Evolutionary conservation across 768 basidiomycete species (phyloP).

Genomic region (Collybia nuda): DNA sequence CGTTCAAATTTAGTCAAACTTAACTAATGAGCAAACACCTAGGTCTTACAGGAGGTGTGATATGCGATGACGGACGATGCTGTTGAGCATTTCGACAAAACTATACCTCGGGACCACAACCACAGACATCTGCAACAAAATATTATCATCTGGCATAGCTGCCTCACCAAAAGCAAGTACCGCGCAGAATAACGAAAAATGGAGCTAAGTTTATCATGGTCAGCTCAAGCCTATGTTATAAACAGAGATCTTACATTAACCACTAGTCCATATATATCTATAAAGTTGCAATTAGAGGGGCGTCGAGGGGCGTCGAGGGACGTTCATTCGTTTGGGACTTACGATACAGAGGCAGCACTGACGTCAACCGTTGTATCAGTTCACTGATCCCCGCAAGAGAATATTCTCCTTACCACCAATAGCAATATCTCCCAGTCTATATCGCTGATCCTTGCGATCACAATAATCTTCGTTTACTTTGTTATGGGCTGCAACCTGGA

Average conservation of each 20-base stretch:
- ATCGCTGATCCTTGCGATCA: slow-evolving; percentile 46
- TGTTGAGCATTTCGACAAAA: slow-evolving; percentile 59
- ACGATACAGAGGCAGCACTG: slow-evolving; percentile 67
- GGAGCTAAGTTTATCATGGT: slow-evolving; percentile 38
- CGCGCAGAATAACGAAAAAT: slow-evolving; percentile 53
- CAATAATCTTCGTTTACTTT: slow-evolving; percentile 45
- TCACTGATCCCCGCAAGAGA: too few species aligned
- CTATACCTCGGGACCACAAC: slow-evolving; percentile 65
- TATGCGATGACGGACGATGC: slow-evolving; percentile 59
- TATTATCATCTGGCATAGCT: too few species aligned
- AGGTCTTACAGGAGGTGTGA: slow-evolving; percentile 20
- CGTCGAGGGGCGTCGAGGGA: neutral
- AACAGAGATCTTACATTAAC: slow-evolving; percentile 42
- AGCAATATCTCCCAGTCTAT: slow-evolving; percentile 59
- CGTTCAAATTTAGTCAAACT: too few species aligned
- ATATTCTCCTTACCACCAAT: slow-evolving; percentile 43
- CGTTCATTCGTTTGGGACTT: slow-evolving; percentile 17
- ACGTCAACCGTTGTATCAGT: neutral
- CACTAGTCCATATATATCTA: slow-evolving; percentile 68
- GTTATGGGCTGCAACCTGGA: slow-evolving; percentile 57
- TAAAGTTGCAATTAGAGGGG: neutral
- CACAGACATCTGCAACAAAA: slow-evolving; percentile 39
- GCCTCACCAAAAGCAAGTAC: slow-evolving; percentile 30
- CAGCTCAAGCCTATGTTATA: neutral
- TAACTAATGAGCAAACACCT: neutral